These are phyloP conservation scores for Trametes versicolor DNA, from an alignment of 1,284 basidiomycete genomes.

Conservation along the genomic window DNA sequence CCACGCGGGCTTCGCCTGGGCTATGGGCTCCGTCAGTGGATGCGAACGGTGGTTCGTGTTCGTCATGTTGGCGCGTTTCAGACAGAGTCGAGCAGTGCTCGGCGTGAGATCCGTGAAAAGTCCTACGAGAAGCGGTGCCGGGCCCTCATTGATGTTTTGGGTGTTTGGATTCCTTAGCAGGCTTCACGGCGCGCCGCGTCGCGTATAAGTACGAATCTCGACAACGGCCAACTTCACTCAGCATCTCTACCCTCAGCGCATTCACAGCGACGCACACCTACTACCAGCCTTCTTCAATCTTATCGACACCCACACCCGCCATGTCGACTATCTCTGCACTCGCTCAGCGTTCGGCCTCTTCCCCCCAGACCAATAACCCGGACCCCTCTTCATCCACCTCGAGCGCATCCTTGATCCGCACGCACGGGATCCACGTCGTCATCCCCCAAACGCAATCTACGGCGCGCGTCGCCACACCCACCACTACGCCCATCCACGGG, in stretches of 20 bases:
- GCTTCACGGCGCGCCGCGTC: background rate
- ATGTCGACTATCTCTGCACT: background rate
- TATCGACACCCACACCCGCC: background rate
- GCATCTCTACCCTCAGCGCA: too few species aligned
- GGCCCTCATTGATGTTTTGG: background rate
- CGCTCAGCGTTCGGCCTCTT: background rate
- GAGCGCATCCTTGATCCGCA: background rate
- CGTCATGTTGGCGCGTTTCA: background rate
- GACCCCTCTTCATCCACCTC: background rate
- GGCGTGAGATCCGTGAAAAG: background rate
- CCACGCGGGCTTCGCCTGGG: background rate
- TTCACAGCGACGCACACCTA: too few species aligned
- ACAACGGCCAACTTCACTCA: background rate
- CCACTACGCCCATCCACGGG: background rate
- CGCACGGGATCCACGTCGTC: background rate
- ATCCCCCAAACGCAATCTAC: background rate
- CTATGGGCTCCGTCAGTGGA: background rate
- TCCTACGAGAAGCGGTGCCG: background rate
- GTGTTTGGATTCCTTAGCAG: background rate
- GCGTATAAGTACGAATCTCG: background rate
- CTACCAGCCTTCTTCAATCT: too few species aligned
- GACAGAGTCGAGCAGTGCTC: background rate
- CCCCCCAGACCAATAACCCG: background rate
- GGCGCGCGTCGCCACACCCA: background rate
- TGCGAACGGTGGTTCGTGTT: background rate